Percentiles rank a stretch among this genome's conserved stretches.
Conservation (phyloP, 768 basidiomycete species). For the Cystofilobasidium macerans region DNA sequence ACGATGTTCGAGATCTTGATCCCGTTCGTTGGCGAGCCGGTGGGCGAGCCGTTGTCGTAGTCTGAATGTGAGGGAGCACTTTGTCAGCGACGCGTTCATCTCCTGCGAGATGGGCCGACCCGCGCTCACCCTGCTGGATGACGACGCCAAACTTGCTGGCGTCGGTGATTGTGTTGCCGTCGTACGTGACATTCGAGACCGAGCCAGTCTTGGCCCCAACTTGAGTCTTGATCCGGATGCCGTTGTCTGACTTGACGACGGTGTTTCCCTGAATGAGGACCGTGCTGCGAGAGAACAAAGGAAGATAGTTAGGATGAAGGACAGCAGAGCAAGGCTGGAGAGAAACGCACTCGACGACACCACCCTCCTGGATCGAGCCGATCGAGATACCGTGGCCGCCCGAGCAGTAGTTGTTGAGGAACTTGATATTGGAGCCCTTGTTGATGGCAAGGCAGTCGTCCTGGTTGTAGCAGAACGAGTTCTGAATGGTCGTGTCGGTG, state of each 20-base stretch:
- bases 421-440: slow-evolving; percentile 26
- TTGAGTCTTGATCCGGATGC: slow-evolving; percentile 50
- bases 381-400: slow-evolving; percentile 57
- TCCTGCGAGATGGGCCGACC: too few relatives aligned
- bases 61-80: slow-evolving; percentile 42
- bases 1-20: slow-evolving; percentile 50
- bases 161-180: slow-evolving; percentile 36
- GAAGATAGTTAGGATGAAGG: neutral
- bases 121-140: slow-evolving; percentile 53
- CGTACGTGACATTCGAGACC: slow-evolving; percentile 30
- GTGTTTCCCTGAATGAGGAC: slow-evolving; percentile 48
- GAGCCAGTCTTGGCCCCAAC: slow-evolving; percentile 27
- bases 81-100: neutral
- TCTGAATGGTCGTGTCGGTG: slow-evolving; percentile 25
- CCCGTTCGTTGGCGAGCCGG: slow-evolving; percentile 49
- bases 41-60: slow-evolving; percentile 43
- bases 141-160: slow-evolving; percentile 48
- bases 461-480: slow-evolving; percentile 31
- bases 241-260: slow-evolving; percentile 45
- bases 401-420: slow-evolving; percentile 48
- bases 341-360: slow-evolving; percentile 22
- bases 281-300: too few relatives aligned
- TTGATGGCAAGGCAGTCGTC: slow-evolving; percentile 55
- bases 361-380: slow-evolving; percentile 33
- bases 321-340: neutral